A percentile compares a stretch with the other conserved stretches of the same genome.
Conservation (phyloP, 495 filamentous ascomycete genomes). For the Aspergillus egyptiacus region DNA sequence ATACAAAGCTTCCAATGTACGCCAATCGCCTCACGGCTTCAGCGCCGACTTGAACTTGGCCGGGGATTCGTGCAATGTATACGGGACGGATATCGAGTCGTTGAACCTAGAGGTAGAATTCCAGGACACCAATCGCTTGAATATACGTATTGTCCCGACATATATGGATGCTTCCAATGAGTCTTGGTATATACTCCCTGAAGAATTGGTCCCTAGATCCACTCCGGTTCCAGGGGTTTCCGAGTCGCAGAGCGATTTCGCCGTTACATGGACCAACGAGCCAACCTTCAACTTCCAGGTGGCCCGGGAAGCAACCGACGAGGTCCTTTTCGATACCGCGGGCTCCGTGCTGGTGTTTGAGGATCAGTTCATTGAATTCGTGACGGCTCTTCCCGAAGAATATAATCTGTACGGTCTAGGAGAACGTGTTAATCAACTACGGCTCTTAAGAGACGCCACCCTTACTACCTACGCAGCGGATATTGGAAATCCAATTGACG, state of each 20-base stretch:
- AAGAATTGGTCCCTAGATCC: slow-evolving; percentile 56
- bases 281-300: slow-evolving; percentile 57
- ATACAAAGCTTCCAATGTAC: slow-evolving; percentile 50
- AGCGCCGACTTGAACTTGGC: slow-evolving; percentile 49
- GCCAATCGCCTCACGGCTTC: slow-evolving; percentile 40
- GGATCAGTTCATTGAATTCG: slow-evolving; percentile 61
- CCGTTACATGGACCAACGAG: slow-evolving; percentile 53
- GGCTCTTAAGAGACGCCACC: slow-evolving; percentile 53
- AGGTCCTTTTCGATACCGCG: slow-evolving; percentile 53
- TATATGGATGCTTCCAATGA: slow-evolving; percentile 57
- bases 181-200: slow-evolving; percentile 62
- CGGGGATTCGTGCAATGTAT: slow-evolving; percentile 54
- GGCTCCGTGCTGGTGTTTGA: slow-evolving; percentile 55
- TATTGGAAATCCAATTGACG: slow-evolving; percentile 54
- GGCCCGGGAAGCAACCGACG: slow-evolving; percentile 48
- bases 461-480: slow-evolving; percentile 70
- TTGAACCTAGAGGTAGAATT: slow-evolving; percentile 52
- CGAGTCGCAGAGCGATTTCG: slow-evolving; percentile 42
- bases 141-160: slow-evolving; percentile 52
- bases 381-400: slow-evolving; percentile 47
- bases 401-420: slow-evolving; percentile 63
- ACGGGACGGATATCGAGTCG: slow-evolving; percentile 56
- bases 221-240: slow-evolving; percentile 36
- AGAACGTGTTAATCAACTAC: slow-evolving; percentile 54
- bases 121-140: slow-evolving; percentile 48